A percentile compares a stretch with the other conserved stretches of the same genome.
These are phyloP conservation scores for Sphaerosporella brunnea DNA, from an alignment of 495 filamentous ascomycete species.

Conservation along the genomic window DNA sequence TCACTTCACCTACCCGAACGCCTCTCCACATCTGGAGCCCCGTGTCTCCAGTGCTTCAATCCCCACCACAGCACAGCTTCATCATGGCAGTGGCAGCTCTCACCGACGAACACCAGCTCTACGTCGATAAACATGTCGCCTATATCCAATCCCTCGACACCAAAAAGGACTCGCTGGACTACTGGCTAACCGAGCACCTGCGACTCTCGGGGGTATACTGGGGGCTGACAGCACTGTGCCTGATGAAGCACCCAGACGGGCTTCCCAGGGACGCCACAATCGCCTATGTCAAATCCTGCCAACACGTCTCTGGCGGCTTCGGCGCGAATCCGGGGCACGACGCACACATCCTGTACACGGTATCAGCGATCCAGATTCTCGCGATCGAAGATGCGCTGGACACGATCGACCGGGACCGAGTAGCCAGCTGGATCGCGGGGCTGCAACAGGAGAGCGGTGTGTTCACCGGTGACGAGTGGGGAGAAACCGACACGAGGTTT, in stretches of 20 bases:
- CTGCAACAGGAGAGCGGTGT: constrained; percentile 66
- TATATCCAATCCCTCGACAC: constrained; percentile 90
- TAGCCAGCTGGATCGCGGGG: constrained; percentile 39
- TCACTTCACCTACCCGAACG: no score
- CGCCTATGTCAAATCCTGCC: constrained; percentile 80
- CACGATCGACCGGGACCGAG: constrained; percentile 42
- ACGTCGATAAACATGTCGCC: constrained; percentile 57
- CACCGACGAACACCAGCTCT: not conserved
- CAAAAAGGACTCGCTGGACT: constrained; percentile 80
- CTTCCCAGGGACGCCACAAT: constrained; percentile 68
- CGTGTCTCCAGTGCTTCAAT: no score
- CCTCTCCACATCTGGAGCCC: no score
- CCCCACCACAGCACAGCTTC: no score
- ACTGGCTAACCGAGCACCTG: constrained; percentile 92
- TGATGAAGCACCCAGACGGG: constrained; percentile 61
- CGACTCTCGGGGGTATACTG: constrained; percentile 91
- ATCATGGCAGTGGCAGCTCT: not conserved
- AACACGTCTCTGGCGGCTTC: constrained; percentile 50
- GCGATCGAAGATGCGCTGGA: constrained; percentile 68
- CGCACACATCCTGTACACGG: constrained; percentile 85
- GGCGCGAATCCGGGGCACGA: constrained; percentile 88
- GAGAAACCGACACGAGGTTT: constrained; percentile 87
- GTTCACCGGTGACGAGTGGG: constrained; percentile 90
- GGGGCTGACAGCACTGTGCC: constrained; percentile 76
- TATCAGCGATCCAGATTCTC: constrained; percentile 82